Evolutionary conservation across 176 grass and related monocot genomes (phyloP), one percentile per base, ranked within the genome.

Genomic region (Ensete glaucum): DNA sequence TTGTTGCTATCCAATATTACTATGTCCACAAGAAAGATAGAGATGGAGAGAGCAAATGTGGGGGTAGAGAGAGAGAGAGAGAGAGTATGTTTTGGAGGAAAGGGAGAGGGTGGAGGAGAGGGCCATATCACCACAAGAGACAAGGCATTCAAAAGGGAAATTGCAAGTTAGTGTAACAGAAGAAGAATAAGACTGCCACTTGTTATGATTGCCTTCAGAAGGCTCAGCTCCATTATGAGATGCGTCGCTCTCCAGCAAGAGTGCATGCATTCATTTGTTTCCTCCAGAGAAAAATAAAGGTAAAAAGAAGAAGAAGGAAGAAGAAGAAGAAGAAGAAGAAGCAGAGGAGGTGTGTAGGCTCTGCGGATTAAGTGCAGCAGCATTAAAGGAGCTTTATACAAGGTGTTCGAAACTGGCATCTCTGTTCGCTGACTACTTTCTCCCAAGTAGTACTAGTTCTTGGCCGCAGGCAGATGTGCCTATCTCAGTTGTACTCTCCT

Each of bases 181-280:
- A 79, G 82, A 80, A 80, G 71, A 54, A 85, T 49, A 84, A 76
- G 71, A 85, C 62, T 79, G 71, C 71, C 83, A 85, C 72, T 80
- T 80, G 77, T 80, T 65, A 81, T 85, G 77, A 85, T 85, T 85
- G 77, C 21, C 63, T 26, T 3, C 9, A 2, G 21, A 26, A 26
- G 21, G 19, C 26, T 65, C 34, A 43, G 34, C 34, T 6, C 34
- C 34, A 43, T 43, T 43, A 43, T 43, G 34, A 43, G 62, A 21
- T 10, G n/a, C 17, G 4, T 62, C 14, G 3, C 58, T n/a, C 58
- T 20, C 2, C 19, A 20, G 17, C 58, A 62, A 62, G 8, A 20
- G 1, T 62, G 19, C 17, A 22, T 15, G n/a, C 58, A 62, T 6
- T 8, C 58, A 62, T 62, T 20, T 8, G 8, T 62, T 62, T 62